Base-by-base conservation (phyloP, 2,329 filamentous ascomycete genomes). In the Colletotrichum euphorbiae region DNA sequence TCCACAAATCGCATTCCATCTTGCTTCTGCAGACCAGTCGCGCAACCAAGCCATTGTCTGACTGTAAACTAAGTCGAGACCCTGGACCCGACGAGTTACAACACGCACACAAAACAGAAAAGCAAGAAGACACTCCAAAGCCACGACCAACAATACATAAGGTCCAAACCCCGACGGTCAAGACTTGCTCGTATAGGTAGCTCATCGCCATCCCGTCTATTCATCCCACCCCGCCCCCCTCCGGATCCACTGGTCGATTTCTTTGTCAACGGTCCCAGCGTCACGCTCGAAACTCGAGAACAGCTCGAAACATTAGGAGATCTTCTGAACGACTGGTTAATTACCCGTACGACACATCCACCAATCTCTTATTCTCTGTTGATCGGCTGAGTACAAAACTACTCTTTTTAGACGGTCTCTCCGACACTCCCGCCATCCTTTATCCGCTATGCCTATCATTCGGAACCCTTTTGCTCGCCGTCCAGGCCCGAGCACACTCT, bases 401-500 rank as follows among this genome's bases (percentile, higher is more conserved):
- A 21, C 40, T 17, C 42, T 28, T 33, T 8, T 5, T 7, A 6
- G 46, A 21, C 3, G 12, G 12, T 38, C 40, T 12, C 52, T 36
- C 48, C 48, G 55, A 58, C 40, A 11, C 13, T 38, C n/a, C 46
- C 48, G 61, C 61, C 36, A 31, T 17, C 28, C 50, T 50, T 42
- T 15, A 33, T 50, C 33, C 38, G 42, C 42, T 67, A 92, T 92
- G 90, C 86, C 89, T 70, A 48, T 45, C 19, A 91, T 93, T 76
- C 89, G 91, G 72, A 93, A 93, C 78, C 89, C 90, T 33, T 91
- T 93, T 76, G 82, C 86, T 63, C 87, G 87, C 74, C 89, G 88
- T 60, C 80, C 86, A 61, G 87, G 84, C 70, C 78, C 77, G 72
- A 76, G 75, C 70, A 75, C 78, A 68, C 75, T 79, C 57, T 75